Evolutionary conservation across 345 rosid species (phyloP).

Genomic region (Boechera retrofracta): DNA sequence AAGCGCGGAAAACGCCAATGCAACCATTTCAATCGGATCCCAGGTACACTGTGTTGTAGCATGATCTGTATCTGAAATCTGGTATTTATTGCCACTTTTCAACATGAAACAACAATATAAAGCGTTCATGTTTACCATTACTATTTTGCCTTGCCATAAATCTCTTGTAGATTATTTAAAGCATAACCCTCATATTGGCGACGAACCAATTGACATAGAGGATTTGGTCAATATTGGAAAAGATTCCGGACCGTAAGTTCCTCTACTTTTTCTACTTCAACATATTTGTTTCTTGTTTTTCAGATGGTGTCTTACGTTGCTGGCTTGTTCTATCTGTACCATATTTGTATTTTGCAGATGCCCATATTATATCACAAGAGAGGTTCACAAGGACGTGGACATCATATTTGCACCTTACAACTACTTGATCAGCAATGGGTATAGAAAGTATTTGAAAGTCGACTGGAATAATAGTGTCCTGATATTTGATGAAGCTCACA

Average conservation of each 20-base stretch:
- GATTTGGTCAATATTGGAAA: slow-evolving; percentile 86
- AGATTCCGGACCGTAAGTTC: slow-evolving; percentile 77
- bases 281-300: not conserved
- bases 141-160: slow-evolving; percentile 23
- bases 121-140: slow-evolving; percentile 13
- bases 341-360: slow-evolving; percentile 61
- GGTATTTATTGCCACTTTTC: slow-evolving; percentile 15
- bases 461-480: slow-evolving; percentile 72
- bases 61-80: not conserved
- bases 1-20: slow-evolving; percentile 63
- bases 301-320: slow-evolving; percentile 15
- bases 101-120: not conserved
- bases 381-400: slow-evolving; percentile 86
- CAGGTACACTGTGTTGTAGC: slow-evolving; percentile 35
- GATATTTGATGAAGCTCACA: slow-evolving; percentile 98
- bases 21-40: slow-evolving; percentile 57
- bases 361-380: slow-evolving; percentile 83
- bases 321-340: slow-evolving; percentile 29
- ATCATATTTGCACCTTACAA: slow-evolving; percentile 92
- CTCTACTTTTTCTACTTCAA: slow-evolving; percentile 30
- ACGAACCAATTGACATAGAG: slow-evolving; percentile 93
- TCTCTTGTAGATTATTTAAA: slow-evolving; percentile 65
- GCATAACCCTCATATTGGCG: slow-evolving; percentile 75
- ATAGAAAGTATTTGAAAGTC: slow-evolving; percentile 65
- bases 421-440: slow-evolving; percentile 80